A percentile compares a stretch with the other conserved stretches of the same genome.
Evolutionary conservation across 2,329 filamentous ascomycete species (phyloP).

Genomic region (Didymosphaeria variabile): DNA sequence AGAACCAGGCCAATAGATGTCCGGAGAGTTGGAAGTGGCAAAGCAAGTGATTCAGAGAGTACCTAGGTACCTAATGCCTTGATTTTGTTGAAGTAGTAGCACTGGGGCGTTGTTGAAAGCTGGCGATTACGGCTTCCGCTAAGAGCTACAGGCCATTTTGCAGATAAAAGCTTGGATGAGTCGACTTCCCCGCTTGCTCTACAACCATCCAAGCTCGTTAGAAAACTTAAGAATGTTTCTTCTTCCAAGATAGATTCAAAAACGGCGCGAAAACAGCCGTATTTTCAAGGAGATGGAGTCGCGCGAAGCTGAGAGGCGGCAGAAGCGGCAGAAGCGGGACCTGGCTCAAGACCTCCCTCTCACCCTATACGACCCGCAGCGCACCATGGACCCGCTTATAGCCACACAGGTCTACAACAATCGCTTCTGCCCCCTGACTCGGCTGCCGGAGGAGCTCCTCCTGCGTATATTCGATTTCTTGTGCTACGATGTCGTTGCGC

Average conservation of each 20-base stretch:
- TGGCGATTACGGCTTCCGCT: too few relatives aligned
- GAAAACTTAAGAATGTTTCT: constrained; percentile 16
- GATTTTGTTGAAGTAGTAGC: too few relatives aligned
- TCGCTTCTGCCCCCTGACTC: constrained; percentile 28
- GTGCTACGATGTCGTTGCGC: constrained; percentile 22
- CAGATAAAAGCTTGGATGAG: constrained; percentile 1
- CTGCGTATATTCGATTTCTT: constrained; percentile 27
- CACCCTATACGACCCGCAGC: constrained; percentile 21
- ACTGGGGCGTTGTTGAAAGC: too few relatives aligned
- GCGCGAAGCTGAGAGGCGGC: constrained; percentile 19
- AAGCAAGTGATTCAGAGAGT: not conserved
- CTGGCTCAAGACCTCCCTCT: constrained; percentile 22
- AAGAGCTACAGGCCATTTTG: too few relatives aligned
- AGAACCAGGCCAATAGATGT: constrained; percentile 12
- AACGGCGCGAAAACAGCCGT: constrained; percentile 18
- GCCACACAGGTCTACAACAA: constrained; percentile 29
- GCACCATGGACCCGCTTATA: constrained; percentile 27
- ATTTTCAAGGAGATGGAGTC: constrained; percentile 19
- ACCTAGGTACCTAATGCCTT: not conserved
- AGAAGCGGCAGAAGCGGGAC: constrained; percentile 18
- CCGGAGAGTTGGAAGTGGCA: not conserved
- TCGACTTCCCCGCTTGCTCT: constrained; percentile 1
- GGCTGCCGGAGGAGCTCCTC: constrained; percentile 28
- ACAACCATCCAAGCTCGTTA: constrained; percentile 10
- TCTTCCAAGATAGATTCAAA: constrained; percentile 21